phyloP scores from a whole-genome alignment of 2,329 filamentous ascomycete genomes.

The Cladosporium sp. region DNA sequence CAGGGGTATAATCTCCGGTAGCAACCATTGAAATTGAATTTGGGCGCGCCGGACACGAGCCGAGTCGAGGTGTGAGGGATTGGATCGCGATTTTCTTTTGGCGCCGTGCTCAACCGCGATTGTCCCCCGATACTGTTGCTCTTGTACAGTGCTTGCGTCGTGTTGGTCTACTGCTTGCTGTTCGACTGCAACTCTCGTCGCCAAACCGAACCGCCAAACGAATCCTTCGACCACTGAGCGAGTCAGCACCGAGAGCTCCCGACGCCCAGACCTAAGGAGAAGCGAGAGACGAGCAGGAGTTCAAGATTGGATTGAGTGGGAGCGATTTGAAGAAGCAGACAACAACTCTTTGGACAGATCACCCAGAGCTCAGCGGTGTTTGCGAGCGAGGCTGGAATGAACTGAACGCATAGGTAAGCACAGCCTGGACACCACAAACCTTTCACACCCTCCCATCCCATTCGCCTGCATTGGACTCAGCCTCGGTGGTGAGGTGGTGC shows the following conservation, averaged over 20 bases:
- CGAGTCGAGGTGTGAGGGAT: constrained; percentile 10
- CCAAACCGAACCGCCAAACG: not conserved
- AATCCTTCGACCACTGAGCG: not conserved
- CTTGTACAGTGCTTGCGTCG: not conserved
- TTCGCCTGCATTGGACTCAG: constrained; percentile 1
- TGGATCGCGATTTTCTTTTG: constrained; percentile 12
- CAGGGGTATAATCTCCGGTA: constrained; percentile 1
- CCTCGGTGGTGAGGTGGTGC: not conserved
- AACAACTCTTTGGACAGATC: constrained; percentile 5
- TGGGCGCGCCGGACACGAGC: not conserved
- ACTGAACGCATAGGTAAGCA: constrained; percentile 18
- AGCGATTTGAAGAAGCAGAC: not conserved
- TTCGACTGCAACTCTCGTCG: not conserved
- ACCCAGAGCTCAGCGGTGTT: not conserved
- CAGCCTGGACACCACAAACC: not conserved
- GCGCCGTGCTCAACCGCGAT: not conserved
- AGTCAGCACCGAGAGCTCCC: constrained; percentile 10
- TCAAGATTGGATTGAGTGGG: not conserved
- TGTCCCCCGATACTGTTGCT: not conserved
- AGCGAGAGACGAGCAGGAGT: constrained; percentile 7
- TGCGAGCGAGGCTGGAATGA: constrained; percentile 15
- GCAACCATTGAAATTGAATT: not conserved
- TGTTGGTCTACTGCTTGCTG: not conserved
- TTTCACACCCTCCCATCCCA: not conserved
- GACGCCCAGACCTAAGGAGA: constrained; percentile 9